These are phyloP conservation scores for Macrophomina tecta DNA, from an alignment of 2,329 filamentous ascomycete species.

Conservation along the genomic window DNA sequence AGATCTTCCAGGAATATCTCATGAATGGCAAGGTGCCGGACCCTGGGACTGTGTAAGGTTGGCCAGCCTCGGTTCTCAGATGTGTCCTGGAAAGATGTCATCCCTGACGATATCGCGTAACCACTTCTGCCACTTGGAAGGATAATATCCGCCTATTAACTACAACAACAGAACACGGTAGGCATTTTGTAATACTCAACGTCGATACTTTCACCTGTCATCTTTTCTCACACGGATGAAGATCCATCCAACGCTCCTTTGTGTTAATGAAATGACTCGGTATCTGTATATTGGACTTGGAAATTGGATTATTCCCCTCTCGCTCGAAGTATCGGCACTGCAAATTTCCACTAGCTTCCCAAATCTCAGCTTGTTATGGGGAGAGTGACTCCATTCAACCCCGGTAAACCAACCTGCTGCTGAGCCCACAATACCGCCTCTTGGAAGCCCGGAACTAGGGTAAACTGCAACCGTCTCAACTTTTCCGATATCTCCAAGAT, in stretches of 20 bases:
- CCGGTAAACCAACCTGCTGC: neutral
- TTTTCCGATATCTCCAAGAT: neutral
- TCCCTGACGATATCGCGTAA: neutral
- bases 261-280: no score
- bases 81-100: neutral
- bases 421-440: neutral
- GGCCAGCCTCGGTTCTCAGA: conserved; percentile 10
- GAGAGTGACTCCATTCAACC: neutral
- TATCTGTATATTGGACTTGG: no score
- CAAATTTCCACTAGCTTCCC: neutral
- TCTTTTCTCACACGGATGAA: no score
- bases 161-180: no score
- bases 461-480: neutral
- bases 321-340: no score
- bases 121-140: no score
- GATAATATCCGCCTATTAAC: no score
- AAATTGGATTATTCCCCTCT: no score
- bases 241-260: no score
- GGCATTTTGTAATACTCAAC: no score
- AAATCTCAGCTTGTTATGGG: neutral
- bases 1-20: conserved; percentile 31
- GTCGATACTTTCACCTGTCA: no score
- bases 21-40: conserved; percentile 31
- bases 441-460: neutral
- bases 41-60: conserved; percentile 29